Evolutionary conservation across 2,329 filamentous ascomycete genomes (phyloP).

Genomic region (Calycina herbarum): DNA sequence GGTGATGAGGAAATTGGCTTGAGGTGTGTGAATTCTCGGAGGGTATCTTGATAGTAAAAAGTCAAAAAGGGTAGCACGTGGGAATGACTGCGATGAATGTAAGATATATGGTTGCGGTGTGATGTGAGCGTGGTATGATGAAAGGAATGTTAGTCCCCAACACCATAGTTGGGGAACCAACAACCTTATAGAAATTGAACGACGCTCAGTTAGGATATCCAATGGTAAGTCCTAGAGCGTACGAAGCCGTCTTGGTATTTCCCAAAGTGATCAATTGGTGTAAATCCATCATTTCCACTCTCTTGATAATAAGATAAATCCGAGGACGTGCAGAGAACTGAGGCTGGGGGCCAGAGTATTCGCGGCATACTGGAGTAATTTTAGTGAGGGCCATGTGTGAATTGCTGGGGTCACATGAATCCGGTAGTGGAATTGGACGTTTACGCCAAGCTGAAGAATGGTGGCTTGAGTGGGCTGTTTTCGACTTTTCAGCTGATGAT

Average conservation of each 20-base stretch:
- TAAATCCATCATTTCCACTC: slow-evolving; percentile 1
- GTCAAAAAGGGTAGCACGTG: background rate
- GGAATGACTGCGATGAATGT: slow-evolving; percentile 6
- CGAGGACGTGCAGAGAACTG: background rate
- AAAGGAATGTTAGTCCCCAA: background rate
- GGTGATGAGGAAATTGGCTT: background rate
- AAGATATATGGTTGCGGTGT: background rate
- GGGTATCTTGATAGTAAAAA: background rate
- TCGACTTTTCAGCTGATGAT: background rate
- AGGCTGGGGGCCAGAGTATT: background rate
- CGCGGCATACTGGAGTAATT: background rate
- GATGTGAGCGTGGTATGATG: background rate
- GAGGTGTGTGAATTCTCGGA: background rate
- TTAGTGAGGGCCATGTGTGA: background rate
- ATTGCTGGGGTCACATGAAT: background rate
- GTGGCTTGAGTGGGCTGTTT: slow-evolving; percentile 5
- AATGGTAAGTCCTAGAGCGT: background rate
- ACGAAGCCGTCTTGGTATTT: background rate
- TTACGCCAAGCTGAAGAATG: slow-evolving; percentile 11
- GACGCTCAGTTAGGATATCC: background rate
- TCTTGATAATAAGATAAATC: slow-evolving; percentile 1
- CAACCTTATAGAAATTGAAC: background rate
- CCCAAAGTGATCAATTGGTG: background rate
- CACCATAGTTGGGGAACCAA: background rate
- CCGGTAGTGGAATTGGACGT: slow-evolving; percentile 6